Percentiles rank a stretch among this genome's conserved stretches.
phyloP scores from a whole-genome alignment of 352 stramenopile genomes.

The Lagenidium giganteum region DNA sequence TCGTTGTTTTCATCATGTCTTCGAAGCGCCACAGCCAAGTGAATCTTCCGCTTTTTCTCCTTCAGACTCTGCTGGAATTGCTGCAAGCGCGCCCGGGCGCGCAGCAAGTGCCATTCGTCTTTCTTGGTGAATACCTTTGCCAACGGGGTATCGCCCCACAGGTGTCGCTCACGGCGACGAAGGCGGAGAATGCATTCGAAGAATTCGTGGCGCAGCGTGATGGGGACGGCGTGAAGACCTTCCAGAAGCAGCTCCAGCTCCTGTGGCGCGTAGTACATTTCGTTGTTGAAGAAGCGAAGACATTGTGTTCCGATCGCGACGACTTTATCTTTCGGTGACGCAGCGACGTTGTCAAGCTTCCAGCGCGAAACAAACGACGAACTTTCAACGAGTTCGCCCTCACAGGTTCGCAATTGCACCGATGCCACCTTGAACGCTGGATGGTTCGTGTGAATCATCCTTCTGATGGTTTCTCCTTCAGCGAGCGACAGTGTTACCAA shows the following conservation, averaged over 20 bases:
- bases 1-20: conserved; percentile 76
- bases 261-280: conserved; percentile 95
- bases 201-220: conserved; percentile 77
- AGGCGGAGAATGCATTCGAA: conserved; percentile 84
- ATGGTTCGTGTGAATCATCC: conserved; percentile 93
- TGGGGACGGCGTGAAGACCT: conserved; percentile 49
- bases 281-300: conserved; percentile 98
- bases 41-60: conserved; percentile 42
- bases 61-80: conserved; percentile 80
- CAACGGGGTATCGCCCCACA: conserved; percentile 93
- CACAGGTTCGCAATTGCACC: conserved; percentile 71
- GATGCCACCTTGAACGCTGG: conserved; percentile 63
- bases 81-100: conserved; percentile 72
- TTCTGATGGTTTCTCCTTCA: conserved; percentile 96
- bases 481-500: conserved; percentile 95
- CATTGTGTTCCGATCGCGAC: conserved; percentile 74
- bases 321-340: conserved; percentile 13
- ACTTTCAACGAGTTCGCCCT: conserved; percentile 78
- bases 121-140: conserved; percentile 97
- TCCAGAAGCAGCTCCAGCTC: conserved; percentile 92
- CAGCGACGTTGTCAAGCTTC: conserved; percentile 7
- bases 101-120: conserved; percentile 95
- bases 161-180: conserved; percentile 92
- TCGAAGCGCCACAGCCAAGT: conserved; percentile 49
- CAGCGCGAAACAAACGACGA: conserved; percentile 68